A percentile compares a stretch with the other conserved stretches of the same genome.
Conservation (phyloP, 495 filamentous ascomycete genomes). For the Neurospora intermedia region DNA sequence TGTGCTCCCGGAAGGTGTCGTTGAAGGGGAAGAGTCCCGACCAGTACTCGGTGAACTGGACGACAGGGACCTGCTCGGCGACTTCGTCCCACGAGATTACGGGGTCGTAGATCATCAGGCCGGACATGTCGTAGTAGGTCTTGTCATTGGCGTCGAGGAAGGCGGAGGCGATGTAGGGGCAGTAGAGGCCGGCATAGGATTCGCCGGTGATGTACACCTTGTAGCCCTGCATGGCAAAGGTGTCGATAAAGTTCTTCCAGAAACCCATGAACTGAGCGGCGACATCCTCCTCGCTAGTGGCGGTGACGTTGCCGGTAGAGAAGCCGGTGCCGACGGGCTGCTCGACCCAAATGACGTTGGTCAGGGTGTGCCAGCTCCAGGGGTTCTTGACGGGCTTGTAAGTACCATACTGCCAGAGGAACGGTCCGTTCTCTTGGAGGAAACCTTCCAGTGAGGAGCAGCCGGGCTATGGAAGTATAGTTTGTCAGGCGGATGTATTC, state of each 20-base stretch:
- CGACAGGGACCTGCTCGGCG: slow-evolving; percentile 43
- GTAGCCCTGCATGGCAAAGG: slow-evolving; percentile 50
- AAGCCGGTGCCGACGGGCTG: slow-evolving; percentile 74
- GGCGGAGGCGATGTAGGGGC: slow-evolving; percentile 67
- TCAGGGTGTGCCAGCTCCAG: slow-evolving; percentile 62
- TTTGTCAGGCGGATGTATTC: too few relatives aligned
- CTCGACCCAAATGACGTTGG: slow-evolving; percentile 66
- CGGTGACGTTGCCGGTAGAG: slow-evolving; percentile 49
- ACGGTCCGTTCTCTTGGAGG: slow-evolving; percentile 67
- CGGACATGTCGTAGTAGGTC: slow-evolving; percentile 54
- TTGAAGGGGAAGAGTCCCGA: slow-evolving; percentile 52
- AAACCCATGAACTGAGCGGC: slow-evolving; percentile 60
- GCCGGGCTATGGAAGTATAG: slow-evolving; percentile 31
- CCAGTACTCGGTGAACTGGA: slow-evolving; percentile 55
- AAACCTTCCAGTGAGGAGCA: slow-evolving; percentile 61
- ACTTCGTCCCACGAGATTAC: slow-evolving; percentile 42
- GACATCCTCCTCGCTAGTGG: slow-evolving; percentile 52
- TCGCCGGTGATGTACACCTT: slow-evolving; percentile 63
- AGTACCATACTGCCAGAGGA: slow-evolving; percentile 63
- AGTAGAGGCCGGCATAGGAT: slow-evolving; percentile 65
- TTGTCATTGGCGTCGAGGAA: slow-evolving; percentile 62
- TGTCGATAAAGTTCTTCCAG: slow-evolving; percentile 59
- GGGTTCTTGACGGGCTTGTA: slow-evolving; percentile 52
- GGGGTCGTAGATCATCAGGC: slow-evolving; percentile 62
- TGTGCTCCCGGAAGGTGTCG: slow-evolving; percentile 47